phyloP scores from a whole-genome alignment of 2,329 filamentous ascomycete species.

The Metarhizium humberi region DNA sequence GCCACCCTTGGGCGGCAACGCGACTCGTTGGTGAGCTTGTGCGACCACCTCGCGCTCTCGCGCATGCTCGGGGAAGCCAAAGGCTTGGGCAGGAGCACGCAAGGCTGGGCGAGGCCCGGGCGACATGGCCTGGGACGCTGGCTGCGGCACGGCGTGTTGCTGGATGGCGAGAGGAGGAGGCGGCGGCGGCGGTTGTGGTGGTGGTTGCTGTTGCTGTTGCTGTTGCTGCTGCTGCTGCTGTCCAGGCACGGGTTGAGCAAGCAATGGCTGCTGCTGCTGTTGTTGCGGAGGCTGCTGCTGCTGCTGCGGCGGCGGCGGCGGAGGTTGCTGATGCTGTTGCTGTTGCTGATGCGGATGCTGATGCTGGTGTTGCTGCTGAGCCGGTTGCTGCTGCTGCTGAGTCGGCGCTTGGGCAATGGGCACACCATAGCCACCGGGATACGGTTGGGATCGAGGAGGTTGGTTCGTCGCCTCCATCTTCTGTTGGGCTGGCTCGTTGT shows the following conservation, averaged over 20 bases:
- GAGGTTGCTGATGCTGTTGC: slow-evolving; percentile 12
- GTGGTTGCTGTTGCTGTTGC: not conserved
- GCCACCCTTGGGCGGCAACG: slow-evolving; percentile 2
- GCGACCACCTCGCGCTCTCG: slow-evolving; percentile 8
- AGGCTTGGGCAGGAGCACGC: slow-evolving; percentile 32
- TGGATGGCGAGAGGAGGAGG: slow-evolving; percentile 17
- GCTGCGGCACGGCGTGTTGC: slow-evolving; percentile 27
- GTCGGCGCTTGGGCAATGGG: slow-evolving; percentile 35
- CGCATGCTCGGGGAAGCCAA: slow-evolving; percentile 34
- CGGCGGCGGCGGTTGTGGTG: too few relatives aligned
- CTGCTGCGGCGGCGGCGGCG: slow-evolving; percentile 15
- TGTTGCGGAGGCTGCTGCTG: not conserved
- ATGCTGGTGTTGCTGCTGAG: not conserved
- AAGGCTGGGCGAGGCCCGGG: slow-evolving; percentile 30
- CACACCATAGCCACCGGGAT: slow-evolving; percentile 31
- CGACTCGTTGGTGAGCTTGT: slow-evolving; percentile 6
- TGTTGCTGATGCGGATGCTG: slow-evolving; percentile 1
- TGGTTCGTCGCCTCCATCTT: slow-evolving; percentile 33
- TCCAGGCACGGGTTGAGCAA: slow-evolving; percentile 29
- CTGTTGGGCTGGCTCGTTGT: slow-evolving; percentile 32
- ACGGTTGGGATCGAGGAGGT: slow-evolving; percentile 26
- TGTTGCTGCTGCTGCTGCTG: slow-evolving; percentile 14
- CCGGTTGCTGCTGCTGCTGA: slow-evolving; percentile 13
- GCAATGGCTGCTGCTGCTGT: slow-evolving; percentile 18
- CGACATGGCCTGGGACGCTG: slow-evolving; percentile 35